A percentile compares a stretch with the other conserved stretches of the same genome.
Conservation (phyloP, 805 yeast species). For the Debaryomyces tyrocola region DNA sequence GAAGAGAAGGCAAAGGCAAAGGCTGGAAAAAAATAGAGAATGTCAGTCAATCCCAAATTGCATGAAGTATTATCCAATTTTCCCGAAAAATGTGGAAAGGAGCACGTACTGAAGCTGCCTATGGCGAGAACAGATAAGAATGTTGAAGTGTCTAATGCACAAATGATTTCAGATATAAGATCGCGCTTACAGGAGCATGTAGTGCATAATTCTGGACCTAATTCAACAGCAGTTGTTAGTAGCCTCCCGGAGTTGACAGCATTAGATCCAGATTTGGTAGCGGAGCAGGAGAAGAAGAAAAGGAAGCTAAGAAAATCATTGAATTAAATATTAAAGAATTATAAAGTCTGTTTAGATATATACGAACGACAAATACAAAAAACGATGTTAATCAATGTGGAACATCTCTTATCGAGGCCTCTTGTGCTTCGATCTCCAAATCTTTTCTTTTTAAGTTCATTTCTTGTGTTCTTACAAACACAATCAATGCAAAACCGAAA, state of each 20-base stretch:
- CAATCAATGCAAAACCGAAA: conserved; percentile 47
- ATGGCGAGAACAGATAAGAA: not conserved
- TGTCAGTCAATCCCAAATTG: conserved; percentile 2
- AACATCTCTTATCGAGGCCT: conserved; percentile 49
- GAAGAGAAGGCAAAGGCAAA: conserved; percentile 39
- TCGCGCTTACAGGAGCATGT: not conserved
- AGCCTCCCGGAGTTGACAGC: conserved; percentile 24
- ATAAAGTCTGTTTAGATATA: conserved; percentile 2
- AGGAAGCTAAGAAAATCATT: conserved; percentile 11
- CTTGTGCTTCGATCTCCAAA: conserved; percentile 64
- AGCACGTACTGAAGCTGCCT: not conserved
- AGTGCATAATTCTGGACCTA: not conserved
- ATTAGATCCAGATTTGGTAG: conserved; percentile 25
- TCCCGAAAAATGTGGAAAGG: conserved; percentile 5
- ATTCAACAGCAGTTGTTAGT: not conserved
- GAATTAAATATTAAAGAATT: conserved; percentile 4
- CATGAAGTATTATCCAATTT: conserved; percentile 14
- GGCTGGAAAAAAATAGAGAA: conserved; percentile 15
- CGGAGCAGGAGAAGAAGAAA: conserved; percentile 11
- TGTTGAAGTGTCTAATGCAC: not conserved
- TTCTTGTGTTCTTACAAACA: conserved; percentile 44
- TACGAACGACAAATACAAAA: not conserved
- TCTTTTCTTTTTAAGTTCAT: conserved; percentile 45
- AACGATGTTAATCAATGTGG: conserved; percentile 23
- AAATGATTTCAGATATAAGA: not conserved